Conservation (phyloP, 768 basidiomycete species). For the Pleurotus ostreatus region DNA sequence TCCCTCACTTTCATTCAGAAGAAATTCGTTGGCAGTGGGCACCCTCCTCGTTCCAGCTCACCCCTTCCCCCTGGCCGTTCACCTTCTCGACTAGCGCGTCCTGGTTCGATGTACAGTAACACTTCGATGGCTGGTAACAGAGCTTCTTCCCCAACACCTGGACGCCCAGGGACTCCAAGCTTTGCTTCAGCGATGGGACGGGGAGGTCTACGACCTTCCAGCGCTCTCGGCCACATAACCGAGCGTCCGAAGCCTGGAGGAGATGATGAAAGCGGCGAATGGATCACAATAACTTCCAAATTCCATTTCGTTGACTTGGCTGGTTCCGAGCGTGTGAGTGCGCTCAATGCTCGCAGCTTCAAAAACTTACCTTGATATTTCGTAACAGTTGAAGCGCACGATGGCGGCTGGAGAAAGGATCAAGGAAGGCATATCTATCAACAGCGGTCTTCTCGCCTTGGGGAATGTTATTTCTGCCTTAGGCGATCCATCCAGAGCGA, state of each 20-base stretch:
- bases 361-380: constrained; percentile 13
- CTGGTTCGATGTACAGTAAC: constrained; percentile 69
- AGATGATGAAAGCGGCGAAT: constrained; percentile 74
- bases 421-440: constrained; percentile 99
- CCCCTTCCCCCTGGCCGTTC: constrained; percentile 74
- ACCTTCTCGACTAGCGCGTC: constrained; percentile 72
- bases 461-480: constrained; percentile 99
- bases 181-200: constrained; percentile 73
- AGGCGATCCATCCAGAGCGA: constrained; percentile 86
- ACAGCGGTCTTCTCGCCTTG: constrained; percentile 91
- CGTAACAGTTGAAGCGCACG: constrained; percentile 82
- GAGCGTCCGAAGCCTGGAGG: constrained; percentile 35
- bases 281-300: constrained; percentile 89
- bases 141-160: constrained; percentile 70
- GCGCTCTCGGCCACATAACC: constrained; percentile 70
- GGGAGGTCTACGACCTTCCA: constrained; percentile 69
- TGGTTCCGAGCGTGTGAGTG: constrained; percentile 88
- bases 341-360: constrained; percentile 1
- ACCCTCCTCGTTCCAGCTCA: constrained; percentile 72
- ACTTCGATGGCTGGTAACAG: constrained; percentile 25
- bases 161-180: constrained; percentile 76
- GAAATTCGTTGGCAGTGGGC: constrained; percentile 69
- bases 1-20: constrained; percentile 92
- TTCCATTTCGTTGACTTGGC: constrained; percentile 99
- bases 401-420: constrained; percentile 94